Percentiles rank a stretch among this genome's conserved stretches.
These are phyloP conservation scores for Xerocomus brunneocitrinus DNA, from an alignment of 768 basidiomycete species.

Conservation along the genomic window DNA sequence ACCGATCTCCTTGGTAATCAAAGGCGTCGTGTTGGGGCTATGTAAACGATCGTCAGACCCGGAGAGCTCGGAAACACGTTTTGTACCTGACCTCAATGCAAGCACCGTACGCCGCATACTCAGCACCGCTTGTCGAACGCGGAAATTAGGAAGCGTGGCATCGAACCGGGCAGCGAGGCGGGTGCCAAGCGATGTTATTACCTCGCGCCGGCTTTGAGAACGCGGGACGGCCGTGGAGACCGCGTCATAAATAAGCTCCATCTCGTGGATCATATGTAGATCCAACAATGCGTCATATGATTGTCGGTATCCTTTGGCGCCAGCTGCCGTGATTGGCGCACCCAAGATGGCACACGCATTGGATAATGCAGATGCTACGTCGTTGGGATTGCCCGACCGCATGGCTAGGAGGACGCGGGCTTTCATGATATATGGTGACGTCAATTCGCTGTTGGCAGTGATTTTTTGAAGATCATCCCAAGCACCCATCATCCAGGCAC, in stretches of 20 bases:
- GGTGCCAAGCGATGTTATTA: slow-evolving; percentile 36
- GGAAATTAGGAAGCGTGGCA: slow-evolving; percentile 81
- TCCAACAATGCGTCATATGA: slow-evolving; percentile 84
- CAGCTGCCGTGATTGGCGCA: slow-evolving; percentile 74
- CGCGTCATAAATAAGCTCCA: slow-evolving; percentile 60
- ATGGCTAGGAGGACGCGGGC: slow-evolving; percentile 80
- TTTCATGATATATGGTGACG: slow-evolving; percentile 63
- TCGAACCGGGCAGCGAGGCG: slow-evolving; percentile 64
- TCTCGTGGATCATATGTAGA: slow-evolving; percentile 82
- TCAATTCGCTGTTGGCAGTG: slow-evolving; percentile 44
- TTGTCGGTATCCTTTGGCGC: slow-evolving; percentile 74
- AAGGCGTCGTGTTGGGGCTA: slow-evolving; percentile 28
- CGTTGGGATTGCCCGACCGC: slow-evolving; percentile 46
- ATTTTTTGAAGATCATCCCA: slow-evolving; percentile 78
- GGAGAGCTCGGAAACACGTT: not conserved
- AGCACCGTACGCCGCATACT: slow-evolving; percentile 88
- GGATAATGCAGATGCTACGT: slow-evolving; percentile 48
- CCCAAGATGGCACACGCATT: slow-evolving; percentile 73
- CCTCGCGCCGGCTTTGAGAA: slow-evolving; percentile 36
- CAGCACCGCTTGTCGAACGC: slow-evolving; percentile 80
- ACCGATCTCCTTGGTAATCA: slow-evolving; percentile 60
- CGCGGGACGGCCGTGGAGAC: slow-evolving; percentile 36
- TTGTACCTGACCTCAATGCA: slow-evolving; percentile 52
- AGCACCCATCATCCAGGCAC: slow-evolving; percentile 93
- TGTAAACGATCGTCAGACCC: slow-evolving; percentile 8